These are phyloP conservation scores for Saccharomycopsis vini DNA, from an alignment of 805 yeast species.

Conservation along the genomic window DNA sequence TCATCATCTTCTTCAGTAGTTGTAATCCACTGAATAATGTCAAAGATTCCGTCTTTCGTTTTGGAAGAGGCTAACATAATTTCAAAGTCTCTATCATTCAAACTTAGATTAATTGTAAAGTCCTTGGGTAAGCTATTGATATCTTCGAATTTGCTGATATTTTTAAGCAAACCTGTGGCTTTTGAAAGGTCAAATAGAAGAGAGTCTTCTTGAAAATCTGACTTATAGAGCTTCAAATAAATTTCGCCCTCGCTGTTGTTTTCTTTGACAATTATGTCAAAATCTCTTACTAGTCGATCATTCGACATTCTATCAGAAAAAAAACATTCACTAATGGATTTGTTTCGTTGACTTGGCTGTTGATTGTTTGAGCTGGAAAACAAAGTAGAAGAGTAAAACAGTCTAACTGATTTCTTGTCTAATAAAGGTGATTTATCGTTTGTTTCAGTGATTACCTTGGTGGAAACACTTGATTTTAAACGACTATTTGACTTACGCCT, in stretches of 20 bases:
- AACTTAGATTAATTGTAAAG: background rate
- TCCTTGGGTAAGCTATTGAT: slow-evolving; percentile 2
- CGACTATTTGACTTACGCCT: background rate
- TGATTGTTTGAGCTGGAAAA: too few relatives aligned
- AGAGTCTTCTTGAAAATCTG: slow-evolving; percentile 3
- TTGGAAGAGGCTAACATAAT: slow-evolving; percentile 8
- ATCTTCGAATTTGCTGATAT: background rate
- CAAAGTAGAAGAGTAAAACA: too few relatives aligned
- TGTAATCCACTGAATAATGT: slow-evolving; percentile 7
- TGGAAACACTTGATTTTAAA: background rate
- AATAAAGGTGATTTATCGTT: background rate
- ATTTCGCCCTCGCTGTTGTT: slow-evolving; percentile 1
- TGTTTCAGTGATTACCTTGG: background rate
- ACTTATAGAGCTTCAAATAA: background rate
- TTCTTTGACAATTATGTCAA: slow-evolving; percentile 5
- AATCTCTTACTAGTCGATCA: slow-evolving; percentile 4
- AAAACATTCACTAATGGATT: background rate
- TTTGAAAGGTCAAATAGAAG: background rate
- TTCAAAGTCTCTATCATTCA: slow-evolving; percentile 12
- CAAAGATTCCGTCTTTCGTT: slow-evolving; percentile 6
- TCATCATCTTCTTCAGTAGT: background rate
- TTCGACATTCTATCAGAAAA: background rate
- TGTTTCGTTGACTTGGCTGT: too few relatives aligned
- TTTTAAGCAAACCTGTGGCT: background rate
- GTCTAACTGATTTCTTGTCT: too few relatives aligned